Conservation (phyloP, 306 rosid genomes). For the Gleditsia sinensis region DNA sequence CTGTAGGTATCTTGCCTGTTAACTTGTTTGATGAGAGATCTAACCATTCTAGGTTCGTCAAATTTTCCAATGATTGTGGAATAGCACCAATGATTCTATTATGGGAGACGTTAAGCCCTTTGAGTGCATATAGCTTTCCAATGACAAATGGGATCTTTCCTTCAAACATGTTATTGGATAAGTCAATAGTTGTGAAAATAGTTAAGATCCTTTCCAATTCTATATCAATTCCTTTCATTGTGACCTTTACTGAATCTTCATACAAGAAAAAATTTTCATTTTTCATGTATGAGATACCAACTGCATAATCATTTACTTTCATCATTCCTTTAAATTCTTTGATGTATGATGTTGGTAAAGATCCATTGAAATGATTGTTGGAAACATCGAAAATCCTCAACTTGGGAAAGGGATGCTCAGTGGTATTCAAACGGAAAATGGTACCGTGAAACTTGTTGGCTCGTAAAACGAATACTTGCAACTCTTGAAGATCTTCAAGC, state of each 20-base stretch:
- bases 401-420: constrained; percentile 14
- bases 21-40: constrained; percentile 37
- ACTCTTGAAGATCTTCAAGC: constrained; percentile 32
- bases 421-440: constrained; percentile 3
- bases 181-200: constrained; percentile 11
- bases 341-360: constrained; percentile 34
- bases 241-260: neutral
- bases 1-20: neutral
- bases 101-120: constrained; percentile 22
- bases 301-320: neutral
- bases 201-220: neutral
- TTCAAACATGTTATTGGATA: neutral
- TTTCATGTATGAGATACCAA: neutral
- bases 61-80: constrained; percentile 15
- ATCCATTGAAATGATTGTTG: constrained; percentile 38
- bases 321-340: constrained; percentile 39
- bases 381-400: constrained; percentile 46
- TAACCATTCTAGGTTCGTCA: constrained; percentile 30
- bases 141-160: constrained; percentile 35
- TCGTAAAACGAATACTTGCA: constrained; percentile 40
- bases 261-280: fast-evolving
- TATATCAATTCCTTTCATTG: neutral
- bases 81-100: constrained; percentile 27
- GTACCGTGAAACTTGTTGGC: constrained; percentile 43
- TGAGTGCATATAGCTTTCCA: no score